Base-by-base conservation (phyloP, 345 rosid species). In the Euphorbia peplus region DNA sequence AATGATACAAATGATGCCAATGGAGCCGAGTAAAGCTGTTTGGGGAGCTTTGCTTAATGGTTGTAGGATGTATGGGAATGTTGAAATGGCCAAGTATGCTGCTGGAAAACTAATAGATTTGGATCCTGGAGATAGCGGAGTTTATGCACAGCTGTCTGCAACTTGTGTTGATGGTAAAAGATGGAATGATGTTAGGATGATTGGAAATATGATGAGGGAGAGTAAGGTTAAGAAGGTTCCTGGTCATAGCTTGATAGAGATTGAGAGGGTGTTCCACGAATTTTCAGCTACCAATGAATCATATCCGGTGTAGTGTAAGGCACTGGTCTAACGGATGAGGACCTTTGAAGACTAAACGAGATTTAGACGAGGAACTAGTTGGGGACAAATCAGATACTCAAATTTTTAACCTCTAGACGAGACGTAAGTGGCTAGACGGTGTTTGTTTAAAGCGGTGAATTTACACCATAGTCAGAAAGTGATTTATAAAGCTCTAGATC, bases 1-100 rank as follows among this genome's bases (percentile, higher is more conserved):
- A 39, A 24, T 82, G 15, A 66, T 74, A 58, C 71, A 53, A 25
- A 53, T 37, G 60, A 76, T 82, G 83, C 81, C 85, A 18, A 62
- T 76, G 77, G 58, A 67, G 39, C 85, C 83, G 18, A 68, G 72
- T 25, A 72, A 71, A 53, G 80, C 85, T 18, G 75, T 73, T 4
- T 82, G 85, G 85, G 85, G 85, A 16, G 79, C 83, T 41, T 72
- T 82, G 39, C 77, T 82, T 60, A 71, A 61, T 29, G 81, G 79
- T 21, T 73, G 83, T 60, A 76, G 75, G 67, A 73, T 76, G 52
- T 71, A 73, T 4, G 81, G 85, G 39, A 74, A 79, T 62, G 48
- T 68, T 4, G 79, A 79, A 39, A 46, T 82, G 44, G 85, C 81
- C 6, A 71, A 50, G 70, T 66, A 74, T n/a, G 76, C 78, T 0